Conservation (phyloP, 176 grass and related monocot genomes). For the Eragrostis nindensis region DNA sequence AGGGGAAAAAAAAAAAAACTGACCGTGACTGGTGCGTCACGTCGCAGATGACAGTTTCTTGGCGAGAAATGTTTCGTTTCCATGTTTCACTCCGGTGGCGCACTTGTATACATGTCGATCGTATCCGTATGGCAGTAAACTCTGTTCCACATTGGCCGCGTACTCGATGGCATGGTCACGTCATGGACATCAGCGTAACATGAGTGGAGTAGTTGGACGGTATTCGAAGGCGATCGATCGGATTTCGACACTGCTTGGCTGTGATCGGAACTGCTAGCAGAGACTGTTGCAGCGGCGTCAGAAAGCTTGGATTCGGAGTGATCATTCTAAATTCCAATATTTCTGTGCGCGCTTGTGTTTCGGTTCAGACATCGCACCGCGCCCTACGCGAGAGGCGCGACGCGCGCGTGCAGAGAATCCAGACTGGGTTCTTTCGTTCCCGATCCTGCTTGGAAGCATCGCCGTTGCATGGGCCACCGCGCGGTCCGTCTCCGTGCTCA, state of each 20-base stretch:
- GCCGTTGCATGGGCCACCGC: background rate
- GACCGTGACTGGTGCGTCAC: background rate
- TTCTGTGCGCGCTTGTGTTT: background rate
- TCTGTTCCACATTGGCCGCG: background rate
- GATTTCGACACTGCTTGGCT: too few relatives aligned
- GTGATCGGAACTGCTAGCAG: too few relatives aligned
- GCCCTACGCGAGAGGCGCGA: background rate
- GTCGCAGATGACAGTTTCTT: background rate
- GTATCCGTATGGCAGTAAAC: too few relatives aligned
- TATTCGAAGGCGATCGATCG: background rate
- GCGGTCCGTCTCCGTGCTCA: background rate
- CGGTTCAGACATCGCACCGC: background rate
- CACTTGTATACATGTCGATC: background rate
- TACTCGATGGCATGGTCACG: too few relatives aligned
- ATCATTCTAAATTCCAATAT: too few relatives aligned
- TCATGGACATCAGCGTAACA: background rate
- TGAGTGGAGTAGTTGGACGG: background rate
- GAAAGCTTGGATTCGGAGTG: background rate
- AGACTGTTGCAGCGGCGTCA: background rate
- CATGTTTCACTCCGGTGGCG: background rate
- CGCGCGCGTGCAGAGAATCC: constrained; percentile 1
- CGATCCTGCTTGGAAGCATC: background rate
- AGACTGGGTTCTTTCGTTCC: background rate
- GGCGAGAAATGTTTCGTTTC: background rate
- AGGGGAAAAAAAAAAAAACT: background rate